Percentiles rank a stretch among this genome's conserved stretches.
Conservation (phyloP, 768 basidiomycete genomes). For the Rhodotorula kratochvilovae region DNA sequence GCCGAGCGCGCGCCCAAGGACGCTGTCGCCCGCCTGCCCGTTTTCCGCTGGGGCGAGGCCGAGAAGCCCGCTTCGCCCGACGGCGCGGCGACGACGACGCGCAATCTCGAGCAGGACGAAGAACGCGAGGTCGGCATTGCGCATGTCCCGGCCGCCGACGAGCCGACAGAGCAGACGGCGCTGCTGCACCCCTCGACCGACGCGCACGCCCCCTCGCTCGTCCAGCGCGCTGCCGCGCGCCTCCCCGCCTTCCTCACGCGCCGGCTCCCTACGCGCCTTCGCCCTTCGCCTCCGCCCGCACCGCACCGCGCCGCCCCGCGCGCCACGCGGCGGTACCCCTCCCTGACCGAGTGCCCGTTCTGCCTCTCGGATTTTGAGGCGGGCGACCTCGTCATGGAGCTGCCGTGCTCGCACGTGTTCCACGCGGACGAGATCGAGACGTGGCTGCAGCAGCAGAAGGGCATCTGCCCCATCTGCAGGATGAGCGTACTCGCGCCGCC, state of each 20-base stretch:
- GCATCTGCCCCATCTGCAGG: conserved; percentile 24
- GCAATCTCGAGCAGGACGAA: conserved; percentile 34
- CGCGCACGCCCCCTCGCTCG: conserved; percentile 5
- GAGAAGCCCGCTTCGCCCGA: conserved; percentile 51
- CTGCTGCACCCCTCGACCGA: conserved; percentile 36
- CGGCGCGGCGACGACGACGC: conserved; percentile 56
- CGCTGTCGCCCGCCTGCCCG: conserved; percentile 70
- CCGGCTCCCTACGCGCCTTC: conserved; percentile 15
- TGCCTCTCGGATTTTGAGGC: conserved; percentile 80
- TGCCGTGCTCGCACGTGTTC: conserved; percentile 93
- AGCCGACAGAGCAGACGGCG: conserved; percentile 8
- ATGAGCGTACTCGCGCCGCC: conserved; percentile 4
- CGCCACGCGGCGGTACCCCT: conserved; percentile 11
- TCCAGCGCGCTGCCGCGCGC: background rate
- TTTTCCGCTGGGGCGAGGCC: conserved; percentile 66
- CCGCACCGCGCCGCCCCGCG: conserved; percentile 7
- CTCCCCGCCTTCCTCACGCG: background rate
- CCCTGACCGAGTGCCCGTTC: conserved; percentile 73
- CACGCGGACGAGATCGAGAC: conserved; percentile 84
- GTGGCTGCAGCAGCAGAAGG: conserved; percentile 84
- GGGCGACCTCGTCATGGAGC: conserved; percentile 82
- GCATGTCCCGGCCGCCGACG: conserved; percentile 20
- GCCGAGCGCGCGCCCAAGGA: conserved; percentile 78
- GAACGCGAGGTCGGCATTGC: conserved; percentile 33
- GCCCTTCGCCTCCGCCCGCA: conserved; percentile 1